Evolutionary conservation across 352 stramenopile species (phyloP).

Genomic region (Pythium utonaiense): DNA sequence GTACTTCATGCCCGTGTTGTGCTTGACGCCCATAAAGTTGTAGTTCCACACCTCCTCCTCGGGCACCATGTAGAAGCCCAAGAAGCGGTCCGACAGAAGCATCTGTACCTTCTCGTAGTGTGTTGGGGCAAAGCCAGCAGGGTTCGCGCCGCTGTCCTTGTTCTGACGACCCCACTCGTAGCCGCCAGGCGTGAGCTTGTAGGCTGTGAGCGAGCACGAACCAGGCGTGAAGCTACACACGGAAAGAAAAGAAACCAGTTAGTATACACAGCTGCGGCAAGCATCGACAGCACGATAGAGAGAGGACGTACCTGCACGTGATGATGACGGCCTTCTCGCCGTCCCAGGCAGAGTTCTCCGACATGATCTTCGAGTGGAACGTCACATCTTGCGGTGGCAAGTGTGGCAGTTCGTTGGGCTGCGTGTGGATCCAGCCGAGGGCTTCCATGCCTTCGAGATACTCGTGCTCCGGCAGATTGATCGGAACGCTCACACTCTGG

Average conservation of each 20-base stretch:
- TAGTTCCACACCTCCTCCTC: slow-evolving; percentile 99
- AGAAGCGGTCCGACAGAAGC: slow-evolving; percentile 98
- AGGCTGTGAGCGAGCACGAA: slow-evolving; percentile 98
- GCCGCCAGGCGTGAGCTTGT: slow-evolving; percentile 95
- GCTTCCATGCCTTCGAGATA: slow-evolving; percentile 97
- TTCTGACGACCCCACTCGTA: slow-evolving; percentile 99
- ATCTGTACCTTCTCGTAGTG: slow-evolving; percentile 99
- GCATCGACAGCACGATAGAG: neutral
- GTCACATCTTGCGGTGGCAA: slow-evolving; percentile 96
- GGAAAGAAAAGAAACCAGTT: slow-evolving; percentile 12
- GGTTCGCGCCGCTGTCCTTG: slow-evolving; percentile 93
- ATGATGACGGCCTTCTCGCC: slow-evolving; percentile 98
- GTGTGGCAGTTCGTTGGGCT: slow-evolving; percentile 97
- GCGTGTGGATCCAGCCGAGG: slow-evolving; percentile 99
- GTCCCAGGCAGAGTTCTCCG: slow-evolving; percentile 95
- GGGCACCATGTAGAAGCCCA: slow-evolving; percentile 99
- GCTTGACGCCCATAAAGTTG: slow-evolving; percentile 99
- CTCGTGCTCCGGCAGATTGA: slow-evolving; percentile 95
- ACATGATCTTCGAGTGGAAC: slow-evolving; percentile 96
- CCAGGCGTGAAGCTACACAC: slow-evolving; percentile 97
- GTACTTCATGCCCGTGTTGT: slow-evolving; percentile 98
- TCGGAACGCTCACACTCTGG: slow-evolving; percentile 96
- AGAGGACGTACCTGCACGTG: slow-evolving; percentile 71
- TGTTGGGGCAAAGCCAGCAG: slow-evolving; percentile 93
- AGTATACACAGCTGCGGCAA: neutral